Percentiles rank a stretch among this genome's conserved stretches.
These are phyloP conservation scores for Letharia lupina DNA, from an alignment of 495 filamentous ascomycete genomes.

Conservation along the genomic window DNA sequence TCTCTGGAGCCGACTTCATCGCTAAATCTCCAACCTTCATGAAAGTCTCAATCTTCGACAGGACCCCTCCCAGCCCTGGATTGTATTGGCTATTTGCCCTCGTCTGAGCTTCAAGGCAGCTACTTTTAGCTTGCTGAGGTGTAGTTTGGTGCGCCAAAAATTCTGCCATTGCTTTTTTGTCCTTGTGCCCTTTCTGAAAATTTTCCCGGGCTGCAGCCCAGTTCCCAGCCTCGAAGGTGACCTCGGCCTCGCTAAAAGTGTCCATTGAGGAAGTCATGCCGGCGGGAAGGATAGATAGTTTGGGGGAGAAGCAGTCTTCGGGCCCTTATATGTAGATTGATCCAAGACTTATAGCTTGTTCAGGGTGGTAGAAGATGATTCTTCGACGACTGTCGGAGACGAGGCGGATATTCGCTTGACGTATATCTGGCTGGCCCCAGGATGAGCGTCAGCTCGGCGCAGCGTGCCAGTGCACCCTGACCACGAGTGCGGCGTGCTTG, in stretches of 20 bases:
- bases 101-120: not conserved
- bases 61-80: not conserved
- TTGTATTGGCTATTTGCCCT: not conserved
- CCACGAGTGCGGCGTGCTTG: not conserved
- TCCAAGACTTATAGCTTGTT: not conserved
- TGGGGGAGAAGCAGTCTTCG: not conserved
- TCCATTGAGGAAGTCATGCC: conserved; percentile 7
- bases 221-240: conserved; percentile 5
- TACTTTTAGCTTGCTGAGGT: not conserved
- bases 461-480: not conserved
- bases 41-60: not conserved
- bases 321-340: not conserved
- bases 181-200: conserved; percentile 5
- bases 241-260: conserved; percentile 1
- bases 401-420: not conserved
- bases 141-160: conserved; percentile 5
- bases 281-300: not conserved
- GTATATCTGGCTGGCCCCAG: not conserved
- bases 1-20: not conserved
- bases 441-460: not conserved
- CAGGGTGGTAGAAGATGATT: not conserved
- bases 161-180: conserved; percentile 1
- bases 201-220: conserved; percentile 4
- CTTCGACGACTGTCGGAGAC: not conserved
- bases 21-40: conserved; percentile 1